Evolutionary conservation across 768 basidiomycete species (phyloP).

Genomic region (Amanita polypyramis): DNA sequence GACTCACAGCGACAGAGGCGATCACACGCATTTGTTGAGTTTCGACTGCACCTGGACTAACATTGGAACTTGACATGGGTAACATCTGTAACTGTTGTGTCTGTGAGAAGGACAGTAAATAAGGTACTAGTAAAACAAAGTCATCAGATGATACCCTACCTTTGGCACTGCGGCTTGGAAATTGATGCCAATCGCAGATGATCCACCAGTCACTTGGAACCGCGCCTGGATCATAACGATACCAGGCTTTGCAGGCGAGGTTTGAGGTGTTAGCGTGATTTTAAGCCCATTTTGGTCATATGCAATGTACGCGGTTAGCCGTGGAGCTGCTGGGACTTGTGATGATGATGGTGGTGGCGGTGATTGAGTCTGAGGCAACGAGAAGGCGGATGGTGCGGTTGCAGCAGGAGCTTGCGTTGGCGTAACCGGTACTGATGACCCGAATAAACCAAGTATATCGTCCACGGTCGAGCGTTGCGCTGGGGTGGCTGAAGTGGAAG

Average conservation of each 20-base stretch:
- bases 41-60: conserved; percentile 71
- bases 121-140: conserved; percentile 1
- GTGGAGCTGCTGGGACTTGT: conserved; percentile 31
- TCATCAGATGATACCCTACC: conserved; percentile 29
- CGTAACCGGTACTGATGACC: conserved; percentile 27
- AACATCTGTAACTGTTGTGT: conserved; percentile 97
- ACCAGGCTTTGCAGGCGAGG: conserved; percentile 71
- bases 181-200: conserved; percentile 52
- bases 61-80: conserved; percentile 83
- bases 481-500: conserved; percentile 26
- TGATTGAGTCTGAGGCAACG: conserved; percentile 27
- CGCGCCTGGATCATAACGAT: conserved; percentile 84
- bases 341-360: conserved; percentile 20
- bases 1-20: conserved; percentile 76
- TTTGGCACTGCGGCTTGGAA: conserved; percentile 98
- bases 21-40: conserved; percentile 94
- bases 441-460: conserved; percentile 90
- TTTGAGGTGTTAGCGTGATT: conserved; percentile 85
- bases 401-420: conserved; percentile 15
- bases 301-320: conserved; percentile 66
- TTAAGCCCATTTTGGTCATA: conserved; percentile 89
- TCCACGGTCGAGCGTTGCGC: conserved; percentile 54
- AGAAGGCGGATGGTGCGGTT: conserved; percentile 22
- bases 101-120: conserved; percentile 26
- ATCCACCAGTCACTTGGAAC: conserved; percentile 61